Conservation (phyloP, 129 eudicot genomes). For the Flaveria trinervia region DNA sequence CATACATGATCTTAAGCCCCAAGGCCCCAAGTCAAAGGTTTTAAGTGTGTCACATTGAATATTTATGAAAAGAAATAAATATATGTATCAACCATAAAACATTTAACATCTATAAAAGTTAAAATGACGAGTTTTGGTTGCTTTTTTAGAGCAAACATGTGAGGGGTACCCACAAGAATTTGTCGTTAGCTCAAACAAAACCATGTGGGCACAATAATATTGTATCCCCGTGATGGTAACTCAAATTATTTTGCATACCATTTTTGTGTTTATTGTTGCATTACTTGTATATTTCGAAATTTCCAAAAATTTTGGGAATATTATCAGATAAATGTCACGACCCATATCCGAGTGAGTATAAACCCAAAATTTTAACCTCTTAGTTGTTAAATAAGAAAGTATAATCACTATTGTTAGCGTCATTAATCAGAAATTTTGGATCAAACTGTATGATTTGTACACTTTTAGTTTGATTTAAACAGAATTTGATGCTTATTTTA, state of each 20-base stretch:
- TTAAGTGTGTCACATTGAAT: not conserved
- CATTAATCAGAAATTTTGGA: too few relatives aligned
- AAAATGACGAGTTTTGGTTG: conserved; percentile 6
- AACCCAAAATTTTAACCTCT: not conserved
- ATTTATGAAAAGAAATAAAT: not conserved
- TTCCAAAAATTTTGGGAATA: conserved; percentile 14
- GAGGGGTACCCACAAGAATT: conserved; percentile 24
- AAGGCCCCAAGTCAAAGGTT: too few relatives aligned
- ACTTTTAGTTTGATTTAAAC: too few relatives aligned
- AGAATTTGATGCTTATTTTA: too few relatives aligned
- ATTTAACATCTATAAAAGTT: not conserved
- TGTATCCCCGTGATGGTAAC: conserved; percentile 36
- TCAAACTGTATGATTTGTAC: too few relatives aligned
- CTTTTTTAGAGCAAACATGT: conserved; percentile 16
- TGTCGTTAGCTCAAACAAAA: conserved; percentile 29
- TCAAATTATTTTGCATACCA: conserved; percentile 21
- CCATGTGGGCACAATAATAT: conserved; percentile 30
- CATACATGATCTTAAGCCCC: too few relatives aligned
- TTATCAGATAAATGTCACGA: conserved; percentile 1
- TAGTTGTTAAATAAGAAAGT: not conserved
- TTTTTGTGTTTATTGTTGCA: not conserved
- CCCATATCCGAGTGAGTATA: conserved; percentile 14
- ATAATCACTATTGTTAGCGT: too few relatives aligned
- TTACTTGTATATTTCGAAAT: conserved; percentile 21
- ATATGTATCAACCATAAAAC: not conserved